phyloP scores from a whole-genome alignment of 306 rosid genomes.

The Pyrus bretschneideri region DNA sequence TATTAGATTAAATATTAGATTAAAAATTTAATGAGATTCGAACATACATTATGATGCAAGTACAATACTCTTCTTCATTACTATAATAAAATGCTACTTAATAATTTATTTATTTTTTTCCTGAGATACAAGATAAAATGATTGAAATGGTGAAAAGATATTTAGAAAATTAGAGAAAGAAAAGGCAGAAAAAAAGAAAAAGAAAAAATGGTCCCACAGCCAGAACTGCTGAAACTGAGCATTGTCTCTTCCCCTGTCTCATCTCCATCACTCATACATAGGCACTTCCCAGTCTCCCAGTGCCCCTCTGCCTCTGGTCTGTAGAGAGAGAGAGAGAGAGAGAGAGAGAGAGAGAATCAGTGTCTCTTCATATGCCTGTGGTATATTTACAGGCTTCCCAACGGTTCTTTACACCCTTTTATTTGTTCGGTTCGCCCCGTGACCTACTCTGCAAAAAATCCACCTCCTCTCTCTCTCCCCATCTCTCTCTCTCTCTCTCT shows the following conservation, averaged over 20 bases:
- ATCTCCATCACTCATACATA: conserved; percentile 17
- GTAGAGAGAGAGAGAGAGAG: too few species aligned
- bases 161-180: not conserved
- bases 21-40: too few species aligned
- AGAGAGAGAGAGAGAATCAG: not conserved
- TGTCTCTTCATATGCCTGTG: conserved; percentile 11
- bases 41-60: too few species aligned
- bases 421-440: conserved; percentile 42
- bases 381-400: conserved; percentile 27
- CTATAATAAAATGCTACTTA: too few species aligned
- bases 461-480: not conserved
- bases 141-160: conserved; percentile 28
- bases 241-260: conserved; percentile 69
- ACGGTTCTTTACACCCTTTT: conserved; percentile 32
- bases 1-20: too few species aligned
- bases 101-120: too few species aligned
- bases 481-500: not conserved
- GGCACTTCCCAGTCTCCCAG: not conserved
- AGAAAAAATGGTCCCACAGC: conserved; percentile 39
- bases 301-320: not conserved
- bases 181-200: not conserved
- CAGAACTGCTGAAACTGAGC: conserved; percentile 45
- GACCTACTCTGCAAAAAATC: conserved; percentile 19
- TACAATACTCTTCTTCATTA: rapidly evolving
- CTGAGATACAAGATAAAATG: conserved; percentile 20